Base-by-base conservation (phyloP, 345 rosid genomes). In the Populus ilicifolia region DNA sequence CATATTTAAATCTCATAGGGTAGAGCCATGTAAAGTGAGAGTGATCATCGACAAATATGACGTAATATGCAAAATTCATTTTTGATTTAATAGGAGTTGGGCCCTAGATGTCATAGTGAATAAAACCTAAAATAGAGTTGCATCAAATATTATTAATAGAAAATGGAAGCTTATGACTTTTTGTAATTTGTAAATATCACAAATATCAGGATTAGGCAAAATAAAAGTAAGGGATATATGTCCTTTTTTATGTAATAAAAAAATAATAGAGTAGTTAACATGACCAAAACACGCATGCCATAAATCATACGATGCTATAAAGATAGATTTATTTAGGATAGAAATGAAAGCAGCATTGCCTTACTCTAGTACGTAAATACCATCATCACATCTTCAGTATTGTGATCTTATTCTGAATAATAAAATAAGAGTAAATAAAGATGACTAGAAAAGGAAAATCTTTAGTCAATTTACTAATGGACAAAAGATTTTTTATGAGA, bases 401-500 rank as follows among this genome's bases (percentile, higher is more conserved):
- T 5, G 33, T 66, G 30, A 5, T 36, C 4, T 59, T n/a, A 4
- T 66, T 33, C 30, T 27, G 62, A 75, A 46, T 29, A 4, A 25
- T 33, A n/a, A 63, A 64, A 16, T 1, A 13, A 75, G 6, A 11
- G 29, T 38, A 5, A 33, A 2, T 30, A 73, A 33, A 73, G 6
- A 30, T 17, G n/a, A 35, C 17, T 0, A 17, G 0, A 6, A n/a
- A 1, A 35, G 69, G 14, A 39, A 69, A 70, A 33, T 77, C 48
- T 16, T 5, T 6, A 1, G 69, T 79, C 54, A 65, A 52, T 74
- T 79, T 67, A 67, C 81, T 79, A 79, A 66, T 67, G 14, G 69
- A 79, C 2, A 79, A 16, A 14, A 73, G 56, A 73, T 66, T 73
- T 73, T 66, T 79, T 2, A 41, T 79, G 43, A 73, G 41, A 18